A percentile compares a stretch with the other conserved stretches of the same genome.
Evolutionary conservation across 2,329 filamentous ascomycete species (phyloP).

Genomic region (Paracoccidioides brasiliensis): DNA sequence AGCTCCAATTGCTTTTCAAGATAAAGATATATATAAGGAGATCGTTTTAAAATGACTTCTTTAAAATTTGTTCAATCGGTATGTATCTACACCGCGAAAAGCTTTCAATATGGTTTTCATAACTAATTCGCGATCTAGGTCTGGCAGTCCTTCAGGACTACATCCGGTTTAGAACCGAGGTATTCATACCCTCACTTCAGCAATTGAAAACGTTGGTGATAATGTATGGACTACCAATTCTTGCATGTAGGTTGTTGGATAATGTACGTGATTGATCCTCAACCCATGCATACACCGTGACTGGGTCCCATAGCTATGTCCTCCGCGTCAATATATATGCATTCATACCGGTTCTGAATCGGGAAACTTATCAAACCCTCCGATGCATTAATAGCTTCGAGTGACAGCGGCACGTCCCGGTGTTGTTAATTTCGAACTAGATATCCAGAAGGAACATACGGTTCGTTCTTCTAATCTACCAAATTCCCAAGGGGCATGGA

Average conservation of each 20-base stretch:
- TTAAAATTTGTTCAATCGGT: constrained; percentile 54
- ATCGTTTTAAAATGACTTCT: constrained; percentile 34
- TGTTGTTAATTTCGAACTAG: constrained; percentile 50
- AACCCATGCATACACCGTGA: not conserved
- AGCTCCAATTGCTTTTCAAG: not conserved
- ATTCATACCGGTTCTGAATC: not conserved
- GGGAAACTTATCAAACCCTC: not conserved
- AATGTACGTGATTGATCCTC: constrained; percentile 22
- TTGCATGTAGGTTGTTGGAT: constrained; percentile 21
- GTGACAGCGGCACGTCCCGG: constrained; percentile 49
- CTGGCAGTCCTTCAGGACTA: constrained; percentile 69
- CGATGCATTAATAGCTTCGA: constrained; percentile 36
- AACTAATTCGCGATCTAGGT: constrained; percentile 43
- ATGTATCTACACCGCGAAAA: constrained; percentile 16
- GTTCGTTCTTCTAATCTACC: constrained; percentile 25
- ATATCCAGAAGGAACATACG: constrained; percentile 52
- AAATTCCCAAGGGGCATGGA: not conserved
- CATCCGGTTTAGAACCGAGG: constrained; percentile 83
- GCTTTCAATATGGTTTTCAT: constrained; percentile 9
- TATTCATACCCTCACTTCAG: constrained; percentile 26
- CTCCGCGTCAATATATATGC: not conserved
- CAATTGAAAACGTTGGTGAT: not conserved
- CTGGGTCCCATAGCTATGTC: not conserved
- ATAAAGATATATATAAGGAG: not conserved
- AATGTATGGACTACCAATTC: not conserved